Evolutionary conservation across 768 basidiomycete genomes (phyloP), one percentile per base, ranked within the genome.

Genomic region (Crassisporium funariophilum): DNA sequence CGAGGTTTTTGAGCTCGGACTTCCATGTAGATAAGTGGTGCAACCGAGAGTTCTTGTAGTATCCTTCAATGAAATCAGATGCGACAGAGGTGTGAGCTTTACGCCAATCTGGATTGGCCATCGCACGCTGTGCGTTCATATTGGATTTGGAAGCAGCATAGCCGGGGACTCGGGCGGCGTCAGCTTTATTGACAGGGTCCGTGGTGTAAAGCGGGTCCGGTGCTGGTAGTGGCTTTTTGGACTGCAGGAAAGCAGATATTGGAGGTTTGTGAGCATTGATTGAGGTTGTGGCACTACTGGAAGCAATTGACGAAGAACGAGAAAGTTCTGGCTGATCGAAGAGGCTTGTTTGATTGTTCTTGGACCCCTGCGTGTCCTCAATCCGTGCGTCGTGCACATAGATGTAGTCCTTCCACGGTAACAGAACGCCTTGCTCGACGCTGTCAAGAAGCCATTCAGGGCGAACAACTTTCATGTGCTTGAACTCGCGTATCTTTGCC

Each of bases 21-120:
- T 98, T 99, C 91, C 91, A 95, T 2, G 83, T 86, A 4, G 89
- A 84, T 9, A 99, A 67, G 59, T 95, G 88, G 56, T 99, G 97
- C n/a, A 99, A 72, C 1, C 97, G 86, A 1, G 88, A 92, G 60
- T 97, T 87, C 61, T 81, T 81, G 67, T 83, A 84, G 60, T 83
- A 95, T 0, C 82, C 86, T 33, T 91, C 85, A 45, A 98, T 84
- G 65, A 95, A 99, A 50, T 85, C 88, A 0, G 87, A 82, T 1
- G 90, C 86, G 6, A 83, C 79, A 7, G 93, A 88, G 0, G 97
- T 99, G 63, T 99, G 84, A 16, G 86, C 84, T 16, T 81, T 78
- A 15, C 91, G 81, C 95, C 95, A 98, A 24, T 82, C 79, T 1
- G 88, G 81, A 61, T 91, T 75, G 17, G 85, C 81, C 84, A 98